Evolutionary conservation across 2,329 filamentous ascomycete genomes (phyloP), one percentile per base, ranked within the genome.

Genomic region (Cordyceps militaris): DNA sequence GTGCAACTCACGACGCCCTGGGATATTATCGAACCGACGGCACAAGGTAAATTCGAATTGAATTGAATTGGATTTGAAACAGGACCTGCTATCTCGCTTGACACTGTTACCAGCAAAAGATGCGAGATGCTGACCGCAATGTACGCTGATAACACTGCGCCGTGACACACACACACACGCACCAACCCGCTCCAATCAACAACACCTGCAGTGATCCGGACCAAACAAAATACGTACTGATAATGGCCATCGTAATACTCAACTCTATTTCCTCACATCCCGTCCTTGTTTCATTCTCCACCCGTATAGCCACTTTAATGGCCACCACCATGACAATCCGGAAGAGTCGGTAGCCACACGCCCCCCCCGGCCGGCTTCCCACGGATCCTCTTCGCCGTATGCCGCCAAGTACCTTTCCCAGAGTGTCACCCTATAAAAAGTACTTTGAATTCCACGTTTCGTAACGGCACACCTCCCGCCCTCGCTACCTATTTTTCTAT

Each of bases 271-370:
- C n/a, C 19, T 46, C 47, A 36, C 47, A 16, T 55, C 16, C 14
- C 40, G 26, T 28, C 26, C 51, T 36, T 55, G 51, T 55, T 55
- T 46, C 40, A 38, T 56, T 47, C 53, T 57, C 55, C 55, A 57
- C 55, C 36, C 30, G 14, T 14, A 49, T 57, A 28, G 47, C 55
- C 55, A 57, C 55, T 57, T 57, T 57, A 49, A 57, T 57, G 55
- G 38, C 55, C 55, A 51, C 55, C n/a, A 50, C 23, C 26, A 44
- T 57, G 55, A 38, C 46, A 43, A 21, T 44, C 21, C 44, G 24
- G 8, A 30, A 3, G 34, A 38, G n/a, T 9, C 21, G 16, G 11
- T 56, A 56, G 24, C 8, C 26, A 34, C 54, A 56, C 54, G 32
- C 53, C 53, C 53, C 52, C 44, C 44, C 30, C 3, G 30, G 32